phyloP scores from a whole-genome alignment of 2,329 filamentous ascomycete genomes.

The Ophiosphaerella narmari region DNA sequence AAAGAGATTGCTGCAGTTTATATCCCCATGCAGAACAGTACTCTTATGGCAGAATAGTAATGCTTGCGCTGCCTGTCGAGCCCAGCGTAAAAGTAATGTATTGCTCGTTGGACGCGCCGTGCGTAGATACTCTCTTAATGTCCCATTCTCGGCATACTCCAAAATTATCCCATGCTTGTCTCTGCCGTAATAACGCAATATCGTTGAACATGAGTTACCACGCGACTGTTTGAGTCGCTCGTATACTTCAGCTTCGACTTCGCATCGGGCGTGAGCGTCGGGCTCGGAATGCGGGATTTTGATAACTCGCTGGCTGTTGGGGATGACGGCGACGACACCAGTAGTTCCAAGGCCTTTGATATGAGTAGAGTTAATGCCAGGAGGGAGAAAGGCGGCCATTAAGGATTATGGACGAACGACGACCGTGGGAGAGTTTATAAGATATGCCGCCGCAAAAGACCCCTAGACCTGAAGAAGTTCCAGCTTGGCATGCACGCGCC shows the following conservation, averaged over 20 bases:
- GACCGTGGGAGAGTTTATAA: too few relatives aligned
- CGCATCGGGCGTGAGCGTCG: constrained; percentile 2
- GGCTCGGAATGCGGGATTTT: constrained; percentile 2
- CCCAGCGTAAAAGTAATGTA: not conserved
- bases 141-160: not conserved
- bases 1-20: not conserved
- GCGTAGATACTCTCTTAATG: not conserved
- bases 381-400: constrained; percentile 3
- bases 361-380: constrained; percentile 2
- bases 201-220: not conserved
- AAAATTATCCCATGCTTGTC: not conserved
- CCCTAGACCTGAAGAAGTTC: too few relatives aligned
- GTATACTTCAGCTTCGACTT: constrained; percentile 3
- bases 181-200: not conserved
- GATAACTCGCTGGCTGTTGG: not conserved
- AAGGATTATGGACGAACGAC: not conserved
- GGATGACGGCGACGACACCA: constrained; percentile 3
- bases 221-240: not conserved
- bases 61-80: not conserved
- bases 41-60: not conserved
- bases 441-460: too few relatives aligned
- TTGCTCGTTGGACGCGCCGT: not conserved
- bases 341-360: constrained; percentile 3
- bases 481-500: too few relatives aligned
- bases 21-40: not conserved